Conservation (phyloP, 129 eudicot genomes). For the Pittosporum tobira region DNA sequence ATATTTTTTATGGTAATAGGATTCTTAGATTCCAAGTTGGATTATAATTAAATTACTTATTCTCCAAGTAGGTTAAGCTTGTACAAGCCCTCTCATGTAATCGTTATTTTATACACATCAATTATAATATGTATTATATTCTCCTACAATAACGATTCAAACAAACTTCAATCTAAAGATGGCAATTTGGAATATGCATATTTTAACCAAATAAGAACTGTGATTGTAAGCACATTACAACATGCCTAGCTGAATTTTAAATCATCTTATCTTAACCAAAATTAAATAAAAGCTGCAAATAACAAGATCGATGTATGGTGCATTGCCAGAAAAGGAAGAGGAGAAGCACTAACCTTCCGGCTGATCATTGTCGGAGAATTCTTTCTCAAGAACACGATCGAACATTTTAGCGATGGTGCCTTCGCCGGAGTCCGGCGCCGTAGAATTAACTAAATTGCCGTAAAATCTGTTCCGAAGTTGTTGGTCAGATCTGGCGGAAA, state of each 20-base stretch:
- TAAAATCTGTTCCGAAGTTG: constrained; percentile 74
- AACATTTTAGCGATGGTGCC: constrained; percentile 81
- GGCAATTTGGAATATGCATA: background rate
- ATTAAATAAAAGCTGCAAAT: too few relatives aligned
- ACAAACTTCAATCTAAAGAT: background rate
- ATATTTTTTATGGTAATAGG: too few relatives aligned
- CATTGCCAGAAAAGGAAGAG: background rate
- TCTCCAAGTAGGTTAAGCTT: too few relatives aligned
- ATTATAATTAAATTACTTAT: too few relatives aligned
- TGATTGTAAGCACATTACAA: background rate
- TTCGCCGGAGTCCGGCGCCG: constrained; percentile 60
- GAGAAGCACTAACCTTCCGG: constrained; percentile 47
- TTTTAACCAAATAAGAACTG: background rate
- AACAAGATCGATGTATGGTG: background rate
- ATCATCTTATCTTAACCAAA: background rate
- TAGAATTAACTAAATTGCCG: constrained; percentile 63
- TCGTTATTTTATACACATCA: too few relatives aligned
- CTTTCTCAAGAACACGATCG: constrained; percentile 80
- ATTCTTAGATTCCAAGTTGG: too few relatives aligned
- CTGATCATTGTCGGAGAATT: constrained; percentile 82
- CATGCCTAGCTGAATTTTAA: background rate
- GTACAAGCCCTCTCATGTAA: too few relatives aligned
- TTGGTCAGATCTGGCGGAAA: constrained; percentile 62
- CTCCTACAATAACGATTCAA: too few relatives aligned
- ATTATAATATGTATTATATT: too few relatives aligned